Conservation (phyloP, 2,329 filamentous ascomycete genomes). For the Cadophora sp. region DNA sequence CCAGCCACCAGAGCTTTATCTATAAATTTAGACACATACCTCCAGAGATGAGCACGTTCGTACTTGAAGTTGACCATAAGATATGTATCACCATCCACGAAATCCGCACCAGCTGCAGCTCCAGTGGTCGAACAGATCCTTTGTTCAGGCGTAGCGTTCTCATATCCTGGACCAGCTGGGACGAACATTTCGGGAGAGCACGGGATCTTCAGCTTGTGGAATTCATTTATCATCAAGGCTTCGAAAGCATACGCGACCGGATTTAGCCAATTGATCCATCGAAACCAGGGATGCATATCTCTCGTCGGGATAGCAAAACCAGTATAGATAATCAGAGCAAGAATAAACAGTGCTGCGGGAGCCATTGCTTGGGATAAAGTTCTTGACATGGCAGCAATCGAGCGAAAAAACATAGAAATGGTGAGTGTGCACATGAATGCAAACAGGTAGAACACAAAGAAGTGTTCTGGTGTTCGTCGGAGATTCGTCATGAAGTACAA, state of each 20-base stretch:
- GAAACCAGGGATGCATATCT: slow-evolving; percentile 62
- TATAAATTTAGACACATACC: slow-evolving; percentile 38
- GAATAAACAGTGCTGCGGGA: slow-evolving; percentile 59
- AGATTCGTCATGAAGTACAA: slow-evolving; percentile 91
- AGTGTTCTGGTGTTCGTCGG: slow-evolving; percentile 73
- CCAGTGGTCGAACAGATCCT: slow-evolving; percentile 64
- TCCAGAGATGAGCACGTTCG: slow-evolving; percentile 66
- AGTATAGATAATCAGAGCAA: slow-evolving; percentile 57
- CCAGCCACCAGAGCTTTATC: slow-evolving; percentile 36
- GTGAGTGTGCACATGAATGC: slow-evolving; percentile 74
- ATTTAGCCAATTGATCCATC: slow-evolving; percentile 73
- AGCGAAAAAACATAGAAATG: slow-evolving; percentile 89
- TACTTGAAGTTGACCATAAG: slow-evolving; percentile 63
- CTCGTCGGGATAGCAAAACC: slow-evolving; percentile 60
- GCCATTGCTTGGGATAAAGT: slow-evolving; percentile 63
- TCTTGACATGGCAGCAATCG: slow-evolving; percentile 77
- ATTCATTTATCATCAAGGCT: slow-evolving; percentile 83
- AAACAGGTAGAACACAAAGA: slow-evolving; percentile 86
- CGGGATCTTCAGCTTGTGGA: slow-evolving; percentile 47
- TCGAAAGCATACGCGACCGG: slow-evolving; percentile 72
- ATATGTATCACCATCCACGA: slow-evolving; percentile 66
- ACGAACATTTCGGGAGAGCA: slow-evolving; percentile 36
- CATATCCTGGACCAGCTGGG: slow-evolving; percentile 35
- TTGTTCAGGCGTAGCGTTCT: slow-evolving; percentile 26
- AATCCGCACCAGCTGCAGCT: slow-evolving; percentile 56